phyloP scores from a whole-genome alignment of 257 asterid species.

The Anisodus acutangulus region DNA sequence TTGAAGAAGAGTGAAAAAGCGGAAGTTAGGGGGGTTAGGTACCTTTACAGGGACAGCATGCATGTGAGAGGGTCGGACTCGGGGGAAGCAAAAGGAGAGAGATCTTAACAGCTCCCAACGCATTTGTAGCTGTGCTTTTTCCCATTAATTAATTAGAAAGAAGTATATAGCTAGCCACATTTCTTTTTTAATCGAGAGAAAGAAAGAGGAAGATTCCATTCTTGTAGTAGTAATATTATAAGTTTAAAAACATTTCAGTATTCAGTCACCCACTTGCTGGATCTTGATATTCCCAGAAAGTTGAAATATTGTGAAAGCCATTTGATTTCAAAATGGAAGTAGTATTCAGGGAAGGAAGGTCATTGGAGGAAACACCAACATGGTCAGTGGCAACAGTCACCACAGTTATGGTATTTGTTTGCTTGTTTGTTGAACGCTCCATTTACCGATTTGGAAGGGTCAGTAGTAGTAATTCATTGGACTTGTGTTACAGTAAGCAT shows the following conservation, averaged over 20 bases:
- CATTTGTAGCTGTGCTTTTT: constrained; percentile 1
- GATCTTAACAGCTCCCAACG: constrained; percentile 29
- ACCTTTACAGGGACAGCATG: constrained; percentile 26
- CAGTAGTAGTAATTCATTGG: constrained; percentile 15
- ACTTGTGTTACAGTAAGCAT: not conserved
- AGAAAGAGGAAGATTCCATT: constrained; percentile 34
- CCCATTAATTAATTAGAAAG: not conserved
- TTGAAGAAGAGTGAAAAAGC: not conserved
- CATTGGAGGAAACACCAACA: constrained; percentile 86
- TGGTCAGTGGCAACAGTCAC: constrained; percentile 97
- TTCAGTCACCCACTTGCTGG: not conserved
- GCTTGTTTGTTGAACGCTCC: constrained; percentile 78
- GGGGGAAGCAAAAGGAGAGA: constrained; percentile 26
- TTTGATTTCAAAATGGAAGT: constrained; percentile 44
- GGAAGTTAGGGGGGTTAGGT: not conserved
- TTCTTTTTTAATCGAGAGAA: not conserved
- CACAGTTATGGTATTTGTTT: constrained; percentile 85
- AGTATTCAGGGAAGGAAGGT: constrained; percentile 71
- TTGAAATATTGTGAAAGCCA: no score
- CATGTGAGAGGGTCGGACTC: constrained; percentile 44
- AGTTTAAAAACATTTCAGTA: constrained; percentile 21
- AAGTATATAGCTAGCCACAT: not conserved
- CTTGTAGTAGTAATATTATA: constrained; percentile 4
- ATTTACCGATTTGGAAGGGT: constrained; percentile 90
- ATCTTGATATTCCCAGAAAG: not conserved